These are phyloP conservation scores for Zychaea mexicana DNA, from an alignment of 371 early-diverging fungal genomes.

Conservation along the genomic window DNA sequence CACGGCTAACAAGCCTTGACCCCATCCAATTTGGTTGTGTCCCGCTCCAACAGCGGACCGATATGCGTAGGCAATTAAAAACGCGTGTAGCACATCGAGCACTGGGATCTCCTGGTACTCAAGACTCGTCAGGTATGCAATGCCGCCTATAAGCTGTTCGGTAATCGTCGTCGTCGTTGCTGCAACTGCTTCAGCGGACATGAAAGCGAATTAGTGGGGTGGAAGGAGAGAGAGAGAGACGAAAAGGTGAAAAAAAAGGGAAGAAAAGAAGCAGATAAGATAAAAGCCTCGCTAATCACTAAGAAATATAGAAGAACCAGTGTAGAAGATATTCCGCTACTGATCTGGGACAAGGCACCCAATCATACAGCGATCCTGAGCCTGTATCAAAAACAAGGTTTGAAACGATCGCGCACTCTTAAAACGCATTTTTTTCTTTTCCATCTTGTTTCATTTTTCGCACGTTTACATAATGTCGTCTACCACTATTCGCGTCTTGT, in stretches of 20 bases:
- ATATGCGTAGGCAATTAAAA: slow-evolving; percentile 55
- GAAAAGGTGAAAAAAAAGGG: background rate
- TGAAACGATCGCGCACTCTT: background rate
- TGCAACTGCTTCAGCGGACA: background rate
- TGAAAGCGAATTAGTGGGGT: background rate
- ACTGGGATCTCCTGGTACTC: slow-evolving; percentile 29
- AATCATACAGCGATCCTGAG: background rate
- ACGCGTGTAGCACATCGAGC: slow-evolving; percentile 54
- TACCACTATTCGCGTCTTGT: slow-evolving; percentile 36
- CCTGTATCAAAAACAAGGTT: slow-evolving; percentile 3
- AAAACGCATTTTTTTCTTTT: background rate
- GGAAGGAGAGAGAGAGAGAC: background rate
- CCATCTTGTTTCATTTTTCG: too few species aligned
- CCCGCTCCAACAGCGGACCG: slow-evolving; percentile 50
- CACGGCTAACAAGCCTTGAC: slow-evolving; percentile 54
- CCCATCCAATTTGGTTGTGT: slow-evolving; percentile 46
- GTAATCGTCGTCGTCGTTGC: background rate
- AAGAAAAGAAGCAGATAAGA: slow-evolving; percentile 1
- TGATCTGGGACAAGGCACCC: background rate
- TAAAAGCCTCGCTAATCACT: background rate
- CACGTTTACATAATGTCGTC: slow-evolving; percentile 8
- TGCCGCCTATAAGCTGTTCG: background rate
- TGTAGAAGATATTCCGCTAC: too few species aligned
- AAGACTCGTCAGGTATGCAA: slow-evolving; percentile 9
- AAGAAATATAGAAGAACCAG: background rate